These are phyloP conservation scores for Populus alba DNA, from an alignment of 345 rosid genomes.

Conservation along the genomic window DNA sequence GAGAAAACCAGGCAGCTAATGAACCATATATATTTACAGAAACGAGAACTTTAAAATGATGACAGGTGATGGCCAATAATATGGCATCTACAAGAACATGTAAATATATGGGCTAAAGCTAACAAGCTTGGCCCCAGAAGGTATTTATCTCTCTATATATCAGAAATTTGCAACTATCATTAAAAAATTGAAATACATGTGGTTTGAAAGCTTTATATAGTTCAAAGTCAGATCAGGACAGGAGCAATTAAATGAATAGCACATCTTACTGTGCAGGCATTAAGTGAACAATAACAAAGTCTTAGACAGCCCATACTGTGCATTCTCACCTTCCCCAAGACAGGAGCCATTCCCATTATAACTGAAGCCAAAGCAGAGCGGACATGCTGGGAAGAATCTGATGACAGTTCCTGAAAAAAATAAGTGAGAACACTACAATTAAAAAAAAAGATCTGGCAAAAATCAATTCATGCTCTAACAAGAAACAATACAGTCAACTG, in stretches of 20 bases:
- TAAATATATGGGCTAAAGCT: not conserved
- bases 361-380: constrained; percentile 99
- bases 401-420: constrained; percentile 70
- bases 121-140: not conserved
- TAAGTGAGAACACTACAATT: constrained; percentile 5
- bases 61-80: not conserved
- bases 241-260: not conserved
- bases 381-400: constrained; percentile 98
- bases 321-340: constrained; percentile 51
- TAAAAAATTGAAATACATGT: not conserved
- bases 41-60: not conserved
- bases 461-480: not conserved
- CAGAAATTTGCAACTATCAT: not conserved
- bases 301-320: not conserved
- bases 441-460: not conserved
- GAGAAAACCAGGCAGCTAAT: not conserved
- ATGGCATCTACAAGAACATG: not conserved
- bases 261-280: not conserved
- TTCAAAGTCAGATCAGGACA: not conserved
- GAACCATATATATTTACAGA: not conserved
- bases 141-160: not conserved
- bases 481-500: not conserved
- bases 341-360: constrained; percentile 99
- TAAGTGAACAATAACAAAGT: not conserved
- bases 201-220: not conserved